Percentiles rank a stretch among this genome's conserved stretches.
Conservation (phyloP, 2,329 filamentous ascomycete species). For the Ophiocordyceps polyrhachis-furcata region DNA sequence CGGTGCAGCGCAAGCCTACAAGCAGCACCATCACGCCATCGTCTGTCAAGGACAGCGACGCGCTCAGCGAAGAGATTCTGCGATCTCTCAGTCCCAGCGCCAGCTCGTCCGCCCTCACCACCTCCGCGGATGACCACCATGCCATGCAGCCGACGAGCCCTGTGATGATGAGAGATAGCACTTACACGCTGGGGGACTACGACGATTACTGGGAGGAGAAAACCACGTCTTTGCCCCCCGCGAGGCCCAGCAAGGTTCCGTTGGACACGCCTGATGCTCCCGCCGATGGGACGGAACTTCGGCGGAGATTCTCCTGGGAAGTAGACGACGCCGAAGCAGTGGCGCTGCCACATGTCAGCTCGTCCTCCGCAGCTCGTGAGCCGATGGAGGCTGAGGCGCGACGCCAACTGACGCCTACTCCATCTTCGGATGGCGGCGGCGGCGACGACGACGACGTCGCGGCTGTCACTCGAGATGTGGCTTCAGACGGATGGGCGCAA, state of each 20-base stretch:
- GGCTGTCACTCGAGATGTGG: slow-evolving; percentile 1
- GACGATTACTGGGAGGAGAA: slow-evolving; percentile 44
- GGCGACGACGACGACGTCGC: background rate
- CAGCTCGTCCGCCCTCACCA: slow-evolving; percentile 4
- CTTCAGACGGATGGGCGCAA: slow-evolving; percentile 2
- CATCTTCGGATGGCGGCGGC: background rate
- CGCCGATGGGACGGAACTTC: slow-evolving; percentile 2
- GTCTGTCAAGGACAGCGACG: slow-evolving; percentile 50
- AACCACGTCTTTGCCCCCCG: background rate
- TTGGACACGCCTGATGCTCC: background rate
- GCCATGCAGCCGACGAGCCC: slow-evolving; percentile 6
- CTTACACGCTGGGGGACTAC: slow-evolving; percentile 46
- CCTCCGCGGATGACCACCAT: slow-evolving; percentile 3
- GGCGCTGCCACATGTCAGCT: background rate
- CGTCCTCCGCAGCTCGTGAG: background rate
- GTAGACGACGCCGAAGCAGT: slow-evolving; percentile 5
- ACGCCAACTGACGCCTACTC: slow-evolving; percentile 1
- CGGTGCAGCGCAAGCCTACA: slow-evolving; percentile 22
- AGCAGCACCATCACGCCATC: slow-evolving; percentile 30
- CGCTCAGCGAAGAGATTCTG: slow-evolving; percentile 56
- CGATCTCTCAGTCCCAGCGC: slow-evolving; percentile 41
- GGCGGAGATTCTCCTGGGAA: slow-evolving; percentile 21
- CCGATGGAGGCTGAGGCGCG: background rate
- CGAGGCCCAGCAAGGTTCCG: background rate
- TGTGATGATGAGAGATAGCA: slow-evolving; percentile 30